Evolutionary conservation across 2,329 filamentous ascomycete genomes (phyloP), one percentile per base, ranked within the genome.

Genomic region (Pseudogymnoascus sp.): DNA sequence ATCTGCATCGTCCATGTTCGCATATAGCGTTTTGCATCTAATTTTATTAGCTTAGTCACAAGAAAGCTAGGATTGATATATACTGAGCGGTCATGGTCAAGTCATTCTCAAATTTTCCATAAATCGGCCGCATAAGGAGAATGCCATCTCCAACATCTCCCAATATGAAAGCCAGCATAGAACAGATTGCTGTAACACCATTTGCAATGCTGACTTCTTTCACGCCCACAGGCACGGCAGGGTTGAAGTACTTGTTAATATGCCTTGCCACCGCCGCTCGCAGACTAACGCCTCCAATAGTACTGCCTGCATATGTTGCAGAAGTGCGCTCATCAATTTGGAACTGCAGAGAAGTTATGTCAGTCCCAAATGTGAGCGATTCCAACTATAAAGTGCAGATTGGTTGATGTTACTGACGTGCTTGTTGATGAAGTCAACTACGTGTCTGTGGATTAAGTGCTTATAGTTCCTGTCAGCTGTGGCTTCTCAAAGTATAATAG

Each of bases 21-120:
- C 73, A 63, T 68, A 68, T 4, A 48, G 42, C 10, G 42, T 48
- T 13, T 48, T 48, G 13, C 42, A 48, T 48, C 42, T 48, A 27
- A 27, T n/a, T 15, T n/a, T 1, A 27, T 48, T 48, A 48, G 42
- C 42, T 29, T n/a, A 12, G 8, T 13, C 27, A 48, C 27, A 25
- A 1, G n/a, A 8, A 27, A 8, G 21, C 12, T 2, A 9, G 21
- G 25, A n/a, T 4, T 2, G 42, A 9, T 48, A 48, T 48, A 63
- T 75, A 77, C 42, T 48, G 42, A 27, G 42, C 42, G 1, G 78
- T 70, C 17, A 75, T 71, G 60, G 74, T 66, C 5, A 78, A 68
- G 66, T 83, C 81, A 1, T 76, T 68, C 21, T 77, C 73, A 61
- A 83, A 83, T 13, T 77, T 73, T 15, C 76, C 76, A 62, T 83